Base-by-base conservation (phyloP, 495 filamentous ascomycete genomes). In the Aspergillus campestris region DNA sequence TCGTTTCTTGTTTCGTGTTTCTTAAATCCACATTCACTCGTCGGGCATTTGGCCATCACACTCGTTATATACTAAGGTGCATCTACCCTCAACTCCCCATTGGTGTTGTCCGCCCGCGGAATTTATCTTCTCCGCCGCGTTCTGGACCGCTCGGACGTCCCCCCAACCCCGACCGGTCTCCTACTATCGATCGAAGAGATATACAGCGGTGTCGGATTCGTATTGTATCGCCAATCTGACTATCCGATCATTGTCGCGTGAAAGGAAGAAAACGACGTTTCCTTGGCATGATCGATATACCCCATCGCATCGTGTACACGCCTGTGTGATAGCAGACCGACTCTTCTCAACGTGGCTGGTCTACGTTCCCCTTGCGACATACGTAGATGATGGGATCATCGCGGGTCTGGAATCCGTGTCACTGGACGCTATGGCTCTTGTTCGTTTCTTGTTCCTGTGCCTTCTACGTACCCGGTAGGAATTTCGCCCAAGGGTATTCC, bases 401-500 rank as follows among this genome's bases (percentile, higher is more conserved):
- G 56, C 41, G 44, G 67, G 13, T 45, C 37, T 44, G 43, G 31
- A 24, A 48, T 46, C 44, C 57, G 52, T 49, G 47, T 45, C 48
- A 38, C 40, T 66, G 62, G 63, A 50, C 53, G 10, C 34, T 69
- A 24, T 64, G 60, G 60, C 30, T 78, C 11, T 49, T 72, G 40
- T 56, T 66, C n/a, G 51, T 71, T 8, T 69, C 68, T 34, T 69
- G 49, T 47, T 52, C 64, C 15, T 67, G 77, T 43, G 83, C 84
- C 28, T 89, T 89, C 57, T 90, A 90, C 61, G 83, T 90, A 51
- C 86, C 86, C 48, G 84, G 85, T 87, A 72, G 60, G 73, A 33
- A 50, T 12, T 15, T 15, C 4, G 34, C 18, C 18, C 18, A 24
- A 24, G 35, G 18, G 12, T 43, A 6, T 35, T 18, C 43, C 31